Evolutionary conservation across 2,329 filamentous ascomycete genomes (phyloP), one percentile per base, ranked within the genome.

Genomic region (Cladobotryum protrusum): DNA sequence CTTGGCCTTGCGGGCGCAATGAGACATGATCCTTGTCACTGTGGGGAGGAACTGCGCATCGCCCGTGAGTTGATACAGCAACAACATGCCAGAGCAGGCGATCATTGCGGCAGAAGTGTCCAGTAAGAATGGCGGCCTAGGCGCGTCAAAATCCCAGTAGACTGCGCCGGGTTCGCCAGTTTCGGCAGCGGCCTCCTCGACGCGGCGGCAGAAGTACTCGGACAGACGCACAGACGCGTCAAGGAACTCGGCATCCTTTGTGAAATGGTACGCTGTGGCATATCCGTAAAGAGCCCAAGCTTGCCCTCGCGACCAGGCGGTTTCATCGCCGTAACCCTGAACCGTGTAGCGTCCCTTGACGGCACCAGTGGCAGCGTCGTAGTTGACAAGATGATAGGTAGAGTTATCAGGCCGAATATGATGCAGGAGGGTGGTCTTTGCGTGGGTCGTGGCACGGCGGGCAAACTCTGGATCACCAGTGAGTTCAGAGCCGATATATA

Each of bases 141-240:
- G 51, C 6, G 50, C 55, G 37, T 57, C 47, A 47, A 59, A 55
- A 13, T 57, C 58, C 49, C 48, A 50, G 19, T 45, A 48, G 13
- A 49, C 20, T 43, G 47, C 37, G 15, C 44, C 32, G 32, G 32
- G 6, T 4, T 17, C 41, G 19, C 45, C 50, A 14, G 24, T 29
- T 29, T 29, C 24, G 24, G 24, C 24, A 29, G 24, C 6, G 24
- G 24, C 29, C 18, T 52, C 47, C 14, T 49, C 39, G 20, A 54
- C 46, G 11, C 52, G 40, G 11, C 29, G 20, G 34, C 45, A 47
- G 43, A 52, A 54, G 43, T 52, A 54, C 19, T 39, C 43, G 1
- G 39, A 35, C 1, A 52, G 42, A 13, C 45, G 29, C 4, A 18
- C 45, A 13, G 52, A 35, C 33, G 50, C 47, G 8, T 52, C 35